Base-by-base conservation (phyloP, 352 stramenopile species). In the Phytophthora fragariae region DNA sequence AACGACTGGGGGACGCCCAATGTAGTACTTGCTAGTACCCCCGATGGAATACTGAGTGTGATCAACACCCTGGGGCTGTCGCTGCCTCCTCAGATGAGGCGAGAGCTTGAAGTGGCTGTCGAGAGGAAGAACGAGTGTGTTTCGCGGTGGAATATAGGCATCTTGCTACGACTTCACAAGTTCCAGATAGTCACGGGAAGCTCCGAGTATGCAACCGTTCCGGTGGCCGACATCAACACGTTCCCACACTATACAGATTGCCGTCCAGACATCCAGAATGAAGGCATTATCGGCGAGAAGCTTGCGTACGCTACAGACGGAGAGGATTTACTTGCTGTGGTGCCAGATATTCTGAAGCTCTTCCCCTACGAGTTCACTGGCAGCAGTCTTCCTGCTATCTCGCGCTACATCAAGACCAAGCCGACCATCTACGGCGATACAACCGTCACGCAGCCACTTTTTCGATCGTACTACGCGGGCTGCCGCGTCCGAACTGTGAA, bases 201-300 rank as follows among this genome's bases (percentile, higher is more conserved):
- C 31, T n/a, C 46, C 7, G 62, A 72, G 10, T 79, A 79, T 19
- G 50, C 72, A 8, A 76, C 67, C 2, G 59, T 79, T 29, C 59
- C 72, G 6, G 62, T 74, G 15, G 72, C 72, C 2, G 72, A 79
- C 47, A 57, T 68, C 37, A 79, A 57, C n/a, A 75, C 70, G 14
- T 79, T 70, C 21, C 67, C 72, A 5, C 57, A 79, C 27, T 79
- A 76, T 39, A 72, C 67, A 0, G 72, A 78, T 9, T 78, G 72
- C 37, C 61, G 66, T 2, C 59, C 57, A 14, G 62, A 68, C 27
- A 74, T 79, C 29, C 63, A 41, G 27, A 75, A 75, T 24, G 57
- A 79, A 37, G 65, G 70, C 1, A 73, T 69, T 39, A 47, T 72
- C 3, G 62, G 60, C 11, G 35, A 62, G 8, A 72, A 72, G 35